A percentile compares a stretch with the other conserved stretches of the same genome.
These are phyloP conservation scores for Blumeriella jaapii DNA, from an alignment of 2,329 filamentous ascomycete genomes.

Conservation along the genomic window DNA sequence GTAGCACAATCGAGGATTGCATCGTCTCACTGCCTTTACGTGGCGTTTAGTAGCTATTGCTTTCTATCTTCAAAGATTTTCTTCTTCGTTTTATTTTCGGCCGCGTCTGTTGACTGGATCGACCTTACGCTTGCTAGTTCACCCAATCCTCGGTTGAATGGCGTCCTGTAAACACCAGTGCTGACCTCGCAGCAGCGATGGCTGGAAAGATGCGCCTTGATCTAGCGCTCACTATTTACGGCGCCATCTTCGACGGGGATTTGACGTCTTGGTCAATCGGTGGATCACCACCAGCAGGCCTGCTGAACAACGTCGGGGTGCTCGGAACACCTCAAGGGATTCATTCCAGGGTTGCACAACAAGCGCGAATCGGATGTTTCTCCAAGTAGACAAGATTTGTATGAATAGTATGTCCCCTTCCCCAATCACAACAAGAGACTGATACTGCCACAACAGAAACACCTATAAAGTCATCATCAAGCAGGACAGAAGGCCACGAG, in stretches of 20 bases:
- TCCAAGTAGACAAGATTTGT: constrained; percentile 40
- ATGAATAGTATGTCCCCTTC: constrained; percentile 25
- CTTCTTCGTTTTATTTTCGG: too few relatives aligned
- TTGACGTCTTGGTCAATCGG: constrained; percentile 41
- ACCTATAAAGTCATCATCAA: constrained; percentile 39
- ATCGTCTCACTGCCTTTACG: too few relatives aligned
- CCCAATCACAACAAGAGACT: background rate
- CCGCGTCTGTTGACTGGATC: too few relatives aligned
- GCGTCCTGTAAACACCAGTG: too few relatives aligned
- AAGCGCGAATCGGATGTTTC: constrained; percentile 43
- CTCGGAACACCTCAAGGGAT: constrained; percentile 36
- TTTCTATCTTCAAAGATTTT: too few relatives aligned
- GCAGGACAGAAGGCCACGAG: constrained; percentile 22
- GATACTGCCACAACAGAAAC: constrained; percentile 31
- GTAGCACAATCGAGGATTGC: too few relatives aligned
- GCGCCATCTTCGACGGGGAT: constrained; percentile 37
- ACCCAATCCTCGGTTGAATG: too few relatives aligned
- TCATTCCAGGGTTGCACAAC: constrained; percentile 40
- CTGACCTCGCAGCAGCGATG: too few relatives aligned
- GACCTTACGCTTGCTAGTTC: too few relatives aligned
- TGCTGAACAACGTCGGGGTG: constrained; percentile 13
- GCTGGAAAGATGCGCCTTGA: too few relatives aligned
- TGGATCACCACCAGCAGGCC: constrained; percentile 29
- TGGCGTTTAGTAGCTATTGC: too few relatives aligned
- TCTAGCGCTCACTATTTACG: too few relatives aligned